phyloP scores from a whole-genome alignment of 441 rosid species.

The Brassica hybrid region DNA sequence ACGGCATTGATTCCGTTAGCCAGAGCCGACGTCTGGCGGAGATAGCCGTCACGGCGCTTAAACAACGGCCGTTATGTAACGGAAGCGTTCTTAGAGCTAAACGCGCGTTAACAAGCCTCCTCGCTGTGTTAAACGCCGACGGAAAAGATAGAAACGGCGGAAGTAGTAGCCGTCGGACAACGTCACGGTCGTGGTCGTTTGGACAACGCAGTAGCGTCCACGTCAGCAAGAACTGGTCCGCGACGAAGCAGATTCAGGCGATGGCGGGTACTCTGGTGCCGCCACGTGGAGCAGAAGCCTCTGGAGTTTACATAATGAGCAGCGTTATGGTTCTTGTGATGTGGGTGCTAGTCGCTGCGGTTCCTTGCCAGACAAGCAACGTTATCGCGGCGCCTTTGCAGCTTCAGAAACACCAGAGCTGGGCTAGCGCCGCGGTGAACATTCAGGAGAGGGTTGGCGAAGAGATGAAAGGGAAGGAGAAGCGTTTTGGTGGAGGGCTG shows the following conservation, averaged over 20 bases:
- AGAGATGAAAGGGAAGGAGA: conserved; percentile 92
- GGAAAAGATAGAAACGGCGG: conserved; percentile 52
- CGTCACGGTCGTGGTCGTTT: conserved; percentile 89
- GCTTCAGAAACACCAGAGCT: conserved; percentile 65
- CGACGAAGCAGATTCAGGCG: conserved; percentile 89
- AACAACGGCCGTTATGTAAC: conserved; percentile 66
- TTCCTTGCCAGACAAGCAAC: conserved; percentile 83
- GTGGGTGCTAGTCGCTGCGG: conserved; percentile 81
- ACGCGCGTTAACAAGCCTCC: conserved; percentile 62
- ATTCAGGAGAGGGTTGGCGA: conserved; percentile 83
- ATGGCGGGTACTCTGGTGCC: conserved; percentile 62
- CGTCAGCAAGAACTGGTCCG: conserved; percentile 84
- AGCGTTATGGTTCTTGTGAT: conserved; percentile 60
- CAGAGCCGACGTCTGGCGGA: conserved; percentile 72
- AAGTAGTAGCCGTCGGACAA: conserved; percentile 38
- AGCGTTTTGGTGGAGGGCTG: conserved; percentile 63
- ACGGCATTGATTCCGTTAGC: conserved; percentile 71
- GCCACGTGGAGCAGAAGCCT: conserved; percentile 73
- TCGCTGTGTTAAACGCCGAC: conserved; percentile 37
- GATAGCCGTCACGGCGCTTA: conserved; percentile 72
- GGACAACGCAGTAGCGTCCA: conserved; percentile 55
- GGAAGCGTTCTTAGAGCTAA: conserved; percentile 81
- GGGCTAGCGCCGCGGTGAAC: conserved; percentile 66
- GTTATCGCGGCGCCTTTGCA: conserved; percentile 62
- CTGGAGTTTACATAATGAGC: conserved; percentile 71